Base-by-base conservation (phyloP, 78 protist species). In the Dictyostelium firmibasis region DNA sequence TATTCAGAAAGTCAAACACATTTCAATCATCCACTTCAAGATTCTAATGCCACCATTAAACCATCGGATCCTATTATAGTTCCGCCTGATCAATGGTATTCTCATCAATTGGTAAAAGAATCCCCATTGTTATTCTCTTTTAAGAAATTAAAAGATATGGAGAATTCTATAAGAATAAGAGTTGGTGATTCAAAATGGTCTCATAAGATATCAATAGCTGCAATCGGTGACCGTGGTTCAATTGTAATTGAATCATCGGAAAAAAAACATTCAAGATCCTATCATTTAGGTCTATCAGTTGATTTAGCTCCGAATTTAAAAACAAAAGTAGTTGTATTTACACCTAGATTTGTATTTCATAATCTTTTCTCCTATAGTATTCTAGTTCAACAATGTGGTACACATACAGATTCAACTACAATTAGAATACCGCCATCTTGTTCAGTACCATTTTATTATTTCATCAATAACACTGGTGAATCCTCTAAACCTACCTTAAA, bases 181-280 rank as follows among this genome's bases (percentile, higher is more conserved):
- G 85, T 87, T 76, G 93, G 93, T 31, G 84, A 76, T 50, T 87
- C 93, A 4, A 50, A 41, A 14, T 78, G 86, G 85, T 87, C 93
- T 11, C 62, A 78, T 25, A 87, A 76, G n/a, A 38, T 87, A 35
- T 78, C 93, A 8, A 87, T 87, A 4, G 57, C 93, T 23, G 84
- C 93, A 25, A 87, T 87, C 62, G 93, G 93, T 64, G 93, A 87
- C 62, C 57, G 93, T 25, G 38, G 81, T 64, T 23, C 36, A 5
- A 29, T 60, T 82, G 64, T 31, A 27, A 29, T 82, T 18, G 36
- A 62, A 0, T 47, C 47, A 57, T 20, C 23, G 18, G 79, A 72
- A 20, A 72, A 72, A 33, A 27, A 13, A 14, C 79, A 72, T 33
- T 33, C 79, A 33, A 13, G 43, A 2, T 33, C 43, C 7, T 87